These are phyloP conservation scores for Endocarpon pusillum DNA, from an alignment of 495 filamentous ascomycete species.

Conservation along the genomic window DNA sequence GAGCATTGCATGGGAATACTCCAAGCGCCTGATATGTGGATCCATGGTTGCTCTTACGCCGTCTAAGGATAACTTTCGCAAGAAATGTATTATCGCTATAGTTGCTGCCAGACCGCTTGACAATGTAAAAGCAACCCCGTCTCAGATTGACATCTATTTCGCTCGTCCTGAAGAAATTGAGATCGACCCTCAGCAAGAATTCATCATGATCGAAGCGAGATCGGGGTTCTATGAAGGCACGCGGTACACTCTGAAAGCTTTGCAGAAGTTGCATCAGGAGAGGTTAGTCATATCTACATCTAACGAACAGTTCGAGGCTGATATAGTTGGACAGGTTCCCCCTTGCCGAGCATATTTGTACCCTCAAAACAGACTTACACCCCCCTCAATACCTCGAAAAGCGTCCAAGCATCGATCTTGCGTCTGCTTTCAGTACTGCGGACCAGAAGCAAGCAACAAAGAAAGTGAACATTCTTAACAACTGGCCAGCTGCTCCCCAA, in stretches of 20 bases:
- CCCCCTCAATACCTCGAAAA: constrained; percentile 32
- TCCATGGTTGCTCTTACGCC: constrained; percentile 55
- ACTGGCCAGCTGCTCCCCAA: constrained; percentile 29
- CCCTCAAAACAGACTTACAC: constrained; percentile 26
- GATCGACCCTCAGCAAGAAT: constrained; percentile 53
- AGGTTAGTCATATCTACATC: constrained; percentile 33
- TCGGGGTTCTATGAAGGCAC: constrained; percentile 57
- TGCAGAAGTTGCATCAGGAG: constrained; percentile 52
- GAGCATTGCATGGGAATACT: constrained; percentile 61
- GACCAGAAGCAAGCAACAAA: constrained; percentile 6
- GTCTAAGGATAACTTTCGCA: constrained; percentile 42
- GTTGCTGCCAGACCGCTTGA: constrained; percentile 53
- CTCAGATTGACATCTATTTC: constrained; percentile 64
- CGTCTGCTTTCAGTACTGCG: constrained; percentile 11
- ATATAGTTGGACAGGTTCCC: constrained; percentile 33
- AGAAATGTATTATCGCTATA: constrained; percentile 49
- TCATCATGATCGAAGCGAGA: constrained; percentile 63
- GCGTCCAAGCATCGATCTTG: constrained; percentile 30
- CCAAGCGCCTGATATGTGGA: constrained; percentile 52
- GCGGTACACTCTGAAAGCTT: constrained; percentile 50
- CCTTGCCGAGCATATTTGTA: constrained; percentile 41
- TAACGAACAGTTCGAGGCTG: too few species aligned
- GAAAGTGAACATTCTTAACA: constrained; percentile 27
- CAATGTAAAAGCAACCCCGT: constrained; percentile 44
- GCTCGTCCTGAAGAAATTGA: constrained; percentile 37